phyloP scores from a whole-genome alignment of 805 yeast genomes.

The Teunomyces barrocoloradensis region DNA sequence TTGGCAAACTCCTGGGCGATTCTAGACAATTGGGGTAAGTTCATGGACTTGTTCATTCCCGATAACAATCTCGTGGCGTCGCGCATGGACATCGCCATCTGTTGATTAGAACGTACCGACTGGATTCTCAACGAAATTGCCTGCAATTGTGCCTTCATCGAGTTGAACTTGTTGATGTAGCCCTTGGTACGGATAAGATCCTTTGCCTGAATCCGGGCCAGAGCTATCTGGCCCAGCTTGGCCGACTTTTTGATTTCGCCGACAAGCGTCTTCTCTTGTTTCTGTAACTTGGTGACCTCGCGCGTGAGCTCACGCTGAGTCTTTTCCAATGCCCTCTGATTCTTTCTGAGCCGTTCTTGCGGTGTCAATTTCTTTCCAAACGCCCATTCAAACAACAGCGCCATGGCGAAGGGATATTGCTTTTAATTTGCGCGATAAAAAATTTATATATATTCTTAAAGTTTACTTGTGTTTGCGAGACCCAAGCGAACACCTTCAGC shows the following conservation, averaged over 20 bases:
- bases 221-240: conserved; percentile 80
- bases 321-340: conserved; percentile 91
- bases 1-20: conserved; percentile 95
- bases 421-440: neutral
- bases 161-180: conserved; percentile 81
- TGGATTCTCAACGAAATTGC: conserved; percentile 91
- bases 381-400: conserved; percentile 73
- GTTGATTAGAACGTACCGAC: conserved; percentile 88
- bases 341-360: conserved; percentile 90
- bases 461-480: conserved; percentile 1
- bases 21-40: conserved; percentile 80
- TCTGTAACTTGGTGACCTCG: conserved; percentile 81
- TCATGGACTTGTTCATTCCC: conserved; percentile 88
- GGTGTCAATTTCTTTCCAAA: conserved; percentile 94
- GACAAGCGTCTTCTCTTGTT: conserved; percentile 86
- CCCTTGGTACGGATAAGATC: conserved; percentile 87
- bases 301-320: conserved; percentile 92
- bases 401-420: conserved; percentile 2
- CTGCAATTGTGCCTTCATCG: conserved; percentile 93
- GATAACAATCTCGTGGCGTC: conserved; percentile 85
- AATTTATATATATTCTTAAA: neutral
- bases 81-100: conserved; percentile 91
- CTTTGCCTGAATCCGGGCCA: conserved; percentile 93
- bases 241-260: conserved; percentile 89
- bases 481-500: conserved; percentile 39